Conservation (phyloP, 1,284 basidiomycete genomes). For the Meira miltonrushii region DNA sequence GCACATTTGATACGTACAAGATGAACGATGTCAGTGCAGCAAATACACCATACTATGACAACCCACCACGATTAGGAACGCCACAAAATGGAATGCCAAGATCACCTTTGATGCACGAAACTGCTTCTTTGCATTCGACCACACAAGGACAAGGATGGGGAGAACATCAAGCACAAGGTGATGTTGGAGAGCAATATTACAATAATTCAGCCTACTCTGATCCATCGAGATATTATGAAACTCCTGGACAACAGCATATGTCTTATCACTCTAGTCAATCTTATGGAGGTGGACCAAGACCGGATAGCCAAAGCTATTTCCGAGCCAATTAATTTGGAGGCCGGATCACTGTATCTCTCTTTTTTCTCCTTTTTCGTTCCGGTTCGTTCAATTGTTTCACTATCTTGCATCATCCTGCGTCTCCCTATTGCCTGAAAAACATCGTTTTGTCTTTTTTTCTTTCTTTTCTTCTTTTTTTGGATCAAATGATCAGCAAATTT, state of each 20-base stretch:
- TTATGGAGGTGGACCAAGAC: not conserved
- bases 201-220: conserved; percentile 29
- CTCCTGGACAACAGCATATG: not conserved
- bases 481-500: too few species aligned
- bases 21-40: conserved; percentile 33
- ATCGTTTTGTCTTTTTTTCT: too few species aligned
- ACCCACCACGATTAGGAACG: conserved; percentile 16
- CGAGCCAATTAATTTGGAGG: too few species aligned
- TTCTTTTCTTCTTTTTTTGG: too few species aligned
- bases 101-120: conserved; percentile 18
- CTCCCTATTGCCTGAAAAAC: too few species aligned
- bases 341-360: too few species aligned
- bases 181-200: conserved; percentile 41
- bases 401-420: too few species aligned
- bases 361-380: too few species aligned
- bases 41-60: conserved; percentile 29
- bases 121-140: not conserved
- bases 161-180: conserved; percentile 35
- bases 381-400: too few species aligned
- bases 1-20: conserved; percentile 41
- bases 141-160: conserved; percentile 39
- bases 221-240: conserved; percentile 7
- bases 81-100: conserved; percentile 16
- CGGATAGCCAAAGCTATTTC: too few species aligned
- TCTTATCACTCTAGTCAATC: not conserved